Conservation (phyloP, 352 stramenopile species). For the Aphanomyces invadans region DNA sequence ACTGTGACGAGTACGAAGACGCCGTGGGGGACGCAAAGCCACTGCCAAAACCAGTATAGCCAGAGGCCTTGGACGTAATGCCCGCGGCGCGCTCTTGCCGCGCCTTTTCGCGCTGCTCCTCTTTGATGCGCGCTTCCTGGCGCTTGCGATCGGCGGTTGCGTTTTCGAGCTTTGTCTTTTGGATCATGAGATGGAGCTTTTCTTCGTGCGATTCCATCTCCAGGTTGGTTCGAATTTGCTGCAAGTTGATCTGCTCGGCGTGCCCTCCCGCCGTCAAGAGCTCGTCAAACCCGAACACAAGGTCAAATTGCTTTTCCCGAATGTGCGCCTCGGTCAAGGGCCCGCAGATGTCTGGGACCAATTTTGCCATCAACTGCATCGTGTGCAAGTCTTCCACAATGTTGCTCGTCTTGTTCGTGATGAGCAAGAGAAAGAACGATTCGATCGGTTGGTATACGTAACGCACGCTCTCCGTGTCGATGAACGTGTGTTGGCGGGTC, state of each 20-base stretch:
- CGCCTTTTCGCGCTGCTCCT: conserved; percentile 77
- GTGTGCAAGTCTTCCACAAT: conserved; percentile 99
- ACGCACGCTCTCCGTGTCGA: conserved; percentile 97
- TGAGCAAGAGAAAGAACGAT: conserved; percentile 96
- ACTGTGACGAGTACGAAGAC: conserved; percentile 29
- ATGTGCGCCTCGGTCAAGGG: conserved; percentile 91
- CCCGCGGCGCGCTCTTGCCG: conserved; percentile 68
- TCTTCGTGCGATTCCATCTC: conserved; percentile 99
- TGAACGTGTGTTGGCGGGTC: conserved; percentile 96
- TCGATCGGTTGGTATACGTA: conserved; percentile 99
- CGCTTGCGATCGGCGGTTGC: conserved; percentile 87
- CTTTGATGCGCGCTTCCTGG: conserved; percentile 80
- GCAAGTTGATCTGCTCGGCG: conserved; percentile 92
- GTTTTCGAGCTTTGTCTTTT: conserved; percentile 90
- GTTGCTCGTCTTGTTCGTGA: conserved; percentile 99
- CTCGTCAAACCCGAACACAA: conserved; percentile 99
- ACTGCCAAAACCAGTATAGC: conserved; percentile 34
- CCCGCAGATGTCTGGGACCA: conserved; percentile 93
- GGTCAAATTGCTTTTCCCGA: conserved; percentile 95
- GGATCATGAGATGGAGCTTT: conserved; percentile 97
- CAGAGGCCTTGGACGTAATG: conserved; percentile 45
- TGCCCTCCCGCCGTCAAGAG: conserved; percentile 96
- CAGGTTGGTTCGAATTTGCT: conserved; percentile 95
- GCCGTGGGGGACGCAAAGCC: conserved; percentile 38
- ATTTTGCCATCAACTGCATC: conserved; percentile 95